Base-by-base conservation (phyloP, 768 basidiomycete genomes). In the Boletus fagicola region DNA sequence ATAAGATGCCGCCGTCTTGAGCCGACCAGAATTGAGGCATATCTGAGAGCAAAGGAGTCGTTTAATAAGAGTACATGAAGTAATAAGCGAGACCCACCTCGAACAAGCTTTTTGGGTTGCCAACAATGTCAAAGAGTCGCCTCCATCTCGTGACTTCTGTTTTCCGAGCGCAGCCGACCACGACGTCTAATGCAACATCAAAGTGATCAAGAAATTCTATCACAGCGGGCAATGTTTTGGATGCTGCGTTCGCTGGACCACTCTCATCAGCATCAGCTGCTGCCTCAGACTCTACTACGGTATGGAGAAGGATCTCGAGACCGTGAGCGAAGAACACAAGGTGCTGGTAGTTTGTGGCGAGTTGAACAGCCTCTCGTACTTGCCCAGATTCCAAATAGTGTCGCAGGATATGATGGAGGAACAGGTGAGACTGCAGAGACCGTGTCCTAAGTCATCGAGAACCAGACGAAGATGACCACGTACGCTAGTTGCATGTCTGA, bases 121-220 rank as follows among this genome's bases (percentile, higher is more conserved):
- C 97, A 3, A 96, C 94, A 35, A 92, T 80, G 54, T 85, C 84
- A 70, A 99, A 99, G 40, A 99, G 75, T 53, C 87, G 82, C 46
- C 83, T 82, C 97, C 97, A 99, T 50, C 89, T 75, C 5, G 91
- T 87, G 68, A 95, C 82, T 73, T 99, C 97, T 7, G 93, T 98
- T 76, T 99, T 99, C 52, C 97, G 80, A 20, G 97, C 96, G 65
- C 96, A 98, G 6, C 91, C 88, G 11, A 98, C 95, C 13, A 98
- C 92, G 8, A 98, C 94, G 57, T 98, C 94, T 54, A 98, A 74
- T 7, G 89, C 83, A 51, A 83, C 89, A 59, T 95, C 91, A 67
- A 98, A 98, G 68, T 98, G 86, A 66, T 99, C 97, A 61, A 99
- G 75, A 66, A 99, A 98, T 60, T 93, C 90, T 59, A 98, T 79